A percentile compares a stretch with the other conserved stretches of the same genome.
phyloP scores from a whole-genome alignment of 116 monocot species.

The Phalaenopsis hybrid region DNA sequence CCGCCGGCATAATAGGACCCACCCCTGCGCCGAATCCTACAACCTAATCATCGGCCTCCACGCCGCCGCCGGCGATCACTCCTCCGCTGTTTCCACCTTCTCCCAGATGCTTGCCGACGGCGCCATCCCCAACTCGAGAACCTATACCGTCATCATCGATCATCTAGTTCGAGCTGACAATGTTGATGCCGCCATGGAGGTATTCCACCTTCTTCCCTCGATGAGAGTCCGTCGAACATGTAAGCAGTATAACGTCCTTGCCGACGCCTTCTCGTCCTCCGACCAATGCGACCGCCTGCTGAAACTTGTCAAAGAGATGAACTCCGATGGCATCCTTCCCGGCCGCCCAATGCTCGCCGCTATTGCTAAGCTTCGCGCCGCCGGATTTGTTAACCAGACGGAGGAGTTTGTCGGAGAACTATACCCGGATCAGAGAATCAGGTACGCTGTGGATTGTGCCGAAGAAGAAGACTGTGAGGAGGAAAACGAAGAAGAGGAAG shows the following conservation, averaged over 20 bases:
- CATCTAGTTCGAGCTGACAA: slow-evolving; percentile 46
- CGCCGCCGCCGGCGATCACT: slow-evolving; percentile 21
- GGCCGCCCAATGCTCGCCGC: slow-evolving; percentile 36
- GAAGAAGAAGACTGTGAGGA: slow-evolving; percentile 16
- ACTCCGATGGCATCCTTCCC: slow-evolving; percentile 57
- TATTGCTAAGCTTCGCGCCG: slow-evolving; percentile 40
- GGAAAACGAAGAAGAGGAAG: slow-evolving; percentile 1
- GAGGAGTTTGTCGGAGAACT: slow-evolving; percentile 48
- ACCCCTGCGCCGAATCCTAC: slow-evolving; percentile 63
- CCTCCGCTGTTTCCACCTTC: slow-evolving; percentile 45
- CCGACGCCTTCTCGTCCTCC: slow-evolving; percentile 23
- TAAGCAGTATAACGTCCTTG: slow-evolving; percentile 69
- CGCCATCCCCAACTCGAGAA: slow-evolving; percentile 67
- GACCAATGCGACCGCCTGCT: slow-evolving; percentile 27
- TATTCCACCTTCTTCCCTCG: slow-evolving; percentile 50
- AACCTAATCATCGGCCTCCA: slow-evolving; percentile 64
- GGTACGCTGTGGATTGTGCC: slow-evolving; percentile 23
- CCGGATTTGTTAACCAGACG: slow-evolving; percentile 34
- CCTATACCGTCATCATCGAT: slow-evolving; percentile 69
- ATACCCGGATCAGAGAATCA: slow-evolving; percentile 45
- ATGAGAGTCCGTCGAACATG: slow-evolving; percentile 62
- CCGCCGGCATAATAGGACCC: slow-evolving; percentile 4
- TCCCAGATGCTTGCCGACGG: slow-evolving; percentile 49
- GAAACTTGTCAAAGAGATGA: slow-evolving; percentile 47
- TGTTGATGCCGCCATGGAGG: slow-evolving; percentile 38